These are phyloP conservation scores for Aspergillus sp. DNA, from an alignment of 2,329 filamentous ascomycete species.

Conservation along the genomic window DNA sequence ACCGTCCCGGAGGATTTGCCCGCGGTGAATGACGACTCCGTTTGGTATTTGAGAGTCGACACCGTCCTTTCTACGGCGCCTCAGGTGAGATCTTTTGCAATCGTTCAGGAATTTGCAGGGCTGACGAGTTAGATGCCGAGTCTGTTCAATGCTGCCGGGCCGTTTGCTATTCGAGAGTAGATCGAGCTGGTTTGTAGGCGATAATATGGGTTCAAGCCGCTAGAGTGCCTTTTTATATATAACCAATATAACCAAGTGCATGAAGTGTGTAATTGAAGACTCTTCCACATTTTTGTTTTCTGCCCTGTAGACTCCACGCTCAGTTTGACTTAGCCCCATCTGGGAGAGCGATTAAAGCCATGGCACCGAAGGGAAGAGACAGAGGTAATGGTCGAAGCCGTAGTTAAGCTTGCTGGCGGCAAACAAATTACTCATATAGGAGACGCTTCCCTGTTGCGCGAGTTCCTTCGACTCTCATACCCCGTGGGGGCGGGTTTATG, in stretches of 20 bases:
- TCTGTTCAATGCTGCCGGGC: constrained; percentile 28
- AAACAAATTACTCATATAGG: no score
- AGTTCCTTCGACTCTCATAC: no score
- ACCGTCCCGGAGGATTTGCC: constrained; percentile 27
- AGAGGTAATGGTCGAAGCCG: no score
- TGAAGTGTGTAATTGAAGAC: no score
- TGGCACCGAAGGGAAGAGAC: no score
- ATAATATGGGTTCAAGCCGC: neutral
- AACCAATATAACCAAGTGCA: neutral
- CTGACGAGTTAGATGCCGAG: constrained; percentile 25
- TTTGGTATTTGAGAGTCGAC: constrained; percentile 31
- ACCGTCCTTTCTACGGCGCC: constrained; percentile 26
- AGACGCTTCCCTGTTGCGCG: no score
- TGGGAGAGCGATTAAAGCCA: no score
- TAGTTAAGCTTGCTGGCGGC: no score
- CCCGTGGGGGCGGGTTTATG: no score
- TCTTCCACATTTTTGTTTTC: no score
- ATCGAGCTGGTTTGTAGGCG: neutral
- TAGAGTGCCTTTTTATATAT: neutral
- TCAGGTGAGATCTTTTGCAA: constrained; percentile 22
- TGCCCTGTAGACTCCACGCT: no score
- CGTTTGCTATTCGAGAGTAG: constrained; percentile 25
- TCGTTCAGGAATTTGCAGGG: neutral
- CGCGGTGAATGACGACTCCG: constrained; percentile 22
- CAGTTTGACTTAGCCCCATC: no score